A percentile compares a stretch with the other conserved stretches of the same genome.
Evolutionary conservation across 306 rosid species (phyloP).

Genomic region (Sechiopsis laciniata): DNA sequence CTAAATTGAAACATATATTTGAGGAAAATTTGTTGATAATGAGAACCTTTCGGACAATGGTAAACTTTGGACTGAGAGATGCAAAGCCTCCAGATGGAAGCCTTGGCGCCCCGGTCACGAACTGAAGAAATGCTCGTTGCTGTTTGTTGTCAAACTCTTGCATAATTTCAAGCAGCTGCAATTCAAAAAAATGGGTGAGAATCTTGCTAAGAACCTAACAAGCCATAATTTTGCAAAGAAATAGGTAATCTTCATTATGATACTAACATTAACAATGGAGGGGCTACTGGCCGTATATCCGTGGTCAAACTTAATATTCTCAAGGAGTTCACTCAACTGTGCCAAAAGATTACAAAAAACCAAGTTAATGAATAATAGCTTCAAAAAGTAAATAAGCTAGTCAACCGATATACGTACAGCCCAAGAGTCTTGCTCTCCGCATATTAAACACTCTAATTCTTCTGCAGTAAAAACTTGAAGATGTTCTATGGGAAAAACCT

Average conservation of each 20-base stretch:
- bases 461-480: constrained; percentile 71
- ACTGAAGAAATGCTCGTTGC: constrained; percentile 84
- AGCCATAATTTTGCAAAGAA: constrained; percentile 4
- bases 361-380: neutral
- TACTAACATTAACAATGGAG: constrained; percentile 65
- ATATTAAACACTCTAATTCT: constrained; percentile 76
- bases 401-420: constrained; percentile 49
- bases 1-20: neutral
- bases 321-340: constrained; percentile 75
- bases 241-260: constrained; percentile 3
- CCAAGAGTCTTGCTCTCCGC: constrained; percentile 88
- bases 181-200: constrained; percentile 22
- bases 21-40: neutral
- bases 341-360: constrained; percentile 17
- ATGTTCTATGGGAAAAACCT: constrained; percentile 77
- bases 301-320: constrained; percentile 87
- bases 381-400: constrained; percentile 7
- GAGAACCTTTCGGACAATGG: constrained; percentile 81
- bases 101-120: constrained; percentile 94
- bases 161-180: constrained; percentile 78
- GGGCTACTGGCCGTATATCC: constrained; percentile 97
- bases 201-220: neutral
- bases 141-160: constrained; percentile 59
- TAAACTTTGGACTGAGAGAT: constrained; percentile 90
- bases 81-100: constrained; percentile 97